Percentiles rank a stretch among this genome's conserved stretches.
Evolutionary conservation across 495 filamentous ascomycete species (phyloP).

Genomic region (Pyrenula massariospora): DNA sequence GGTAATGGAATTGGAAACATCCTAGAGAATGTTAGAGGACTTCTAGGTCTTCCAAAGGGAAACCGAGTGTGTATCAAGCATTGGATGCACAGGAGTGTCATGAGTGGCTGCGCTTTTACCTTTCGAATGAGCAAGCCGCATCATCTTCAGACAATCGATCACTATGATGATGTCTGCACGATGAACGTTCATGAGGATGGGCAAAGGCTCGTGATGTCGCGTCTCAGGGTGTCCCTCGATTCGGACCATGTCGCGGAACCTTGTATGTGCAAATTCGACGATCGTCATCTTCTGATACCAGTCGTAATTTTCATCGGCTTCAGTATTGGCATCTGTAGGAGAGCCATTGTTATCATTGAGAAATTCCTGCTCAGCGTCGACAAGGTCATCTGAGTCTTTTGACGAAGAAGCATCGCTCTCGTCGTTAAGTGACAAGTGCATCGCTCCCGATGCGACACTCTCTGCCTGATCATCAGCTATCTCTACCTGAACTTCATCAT

Average conservation of each 20-base stretch:
- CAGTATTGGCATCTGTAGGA: constrained; percentile 6
- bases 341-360: neutral
- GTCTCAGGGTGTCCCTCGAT: neutral
- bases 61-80: too few relatives aligned
- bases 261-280: neutral
- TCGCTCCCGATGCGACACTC: constrained; percentile 18
- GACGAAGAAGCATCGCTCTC: neutral
- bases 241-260: neutral
- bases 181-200: neutral
- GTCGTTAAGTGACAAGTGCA: constrained; percentile 9
- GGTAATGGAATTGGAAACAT: neutral
- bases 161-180: neutral
- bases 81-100: too few relatives aligned
- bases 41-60: too few relatives aligned
- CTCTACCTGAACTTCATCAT: neutral
- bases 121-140: neutral
- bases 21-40: too few relatives aligned
- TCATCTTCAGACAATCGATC: neutral
- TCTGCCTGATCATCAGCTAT: constrained; percentile 3
- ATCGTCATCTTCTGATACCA: constrained; percentile 17
- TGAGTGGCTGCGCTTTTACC: neutral
- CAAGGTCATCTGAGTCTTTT: neutral
- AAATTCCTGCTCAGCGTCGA: neutral
- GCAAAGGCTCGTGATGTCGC: neutral
- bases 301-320: constrained; percentile 17